A percentile compares a stretch with the other conserved stretches of the same genome.
Conservation (phyloP, 345 rosid genomes). For the Carallia pectinifolia region DNA sequence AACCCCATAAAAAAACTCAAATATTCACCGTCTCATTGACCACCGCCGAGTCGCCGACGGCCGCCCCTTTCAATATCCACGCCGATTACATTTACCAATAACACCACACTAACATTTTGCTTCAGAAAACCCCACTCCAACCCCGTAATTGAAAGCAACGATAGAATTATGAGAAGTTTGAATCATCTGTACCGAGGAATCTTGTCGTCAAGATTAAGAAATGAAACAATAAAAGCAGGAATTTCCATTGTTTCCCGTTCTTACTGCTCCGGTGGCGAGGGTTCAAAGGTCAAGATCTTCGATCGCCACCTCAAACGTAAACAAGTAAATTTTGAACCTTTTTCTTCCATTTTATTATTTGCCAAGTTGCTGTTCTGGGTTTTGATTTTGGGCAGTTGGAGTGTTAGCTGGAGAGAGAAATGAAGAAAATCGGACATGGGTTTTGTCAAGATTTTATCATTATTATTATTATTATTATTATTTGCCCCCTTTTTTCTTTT, state of each 20-base stretch:
- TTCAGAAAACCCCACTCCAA: too few relatives aligned
- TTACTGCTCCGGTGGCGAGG: slow-evolving; percentile 33
- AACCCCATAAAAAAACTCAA: too few relatives aligned
- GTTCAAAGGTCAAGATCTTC: slow-evolving; percentile 63
- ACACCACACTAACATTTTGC: too few relatives aligned
- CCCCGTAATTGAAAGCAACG: not conserved
- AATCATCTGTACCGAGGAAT: slow-evolving; percentile 12
- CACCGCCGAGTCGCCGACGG: too few relatives aligned
- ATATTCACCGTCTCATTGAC: too few relatives aligned
- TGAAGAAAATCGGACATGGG: not conserved
- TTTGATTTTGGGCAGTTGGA: too few relatives aligned
- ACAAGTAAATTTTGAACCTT: slow-evolving; percentile 41
- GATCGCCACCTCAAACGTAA: slow-evolving; percentile 84
- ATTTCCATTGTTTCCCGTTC: slow-evolving; percentile 18
- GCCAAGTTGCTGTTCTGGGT: too few relatives aligned
- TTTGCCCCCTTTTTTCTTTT: too few relatives aligned
- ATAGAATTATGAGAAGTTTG: slow-evolving; percentile 13
- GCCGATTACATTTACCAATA: too few relatives aligned
- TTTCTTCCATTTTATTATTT: not conserved
- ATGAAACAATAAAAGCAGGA: not conserved
- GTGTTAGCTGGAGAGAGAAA: too few relatives aligned
- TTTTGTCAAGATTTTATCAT: not conserved
- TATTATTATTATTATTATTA: too few relatives aligned
- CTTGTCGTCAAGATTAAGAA: slow-evolving; percentile 6
- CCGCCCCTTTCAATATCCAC: too few relatives aligned